Evolutionary conservation across 208 protist genomes (phyloP), one percentile per base, ranked within the genome.

Genomic region (Vickermania ingenoplastis): DNA sequence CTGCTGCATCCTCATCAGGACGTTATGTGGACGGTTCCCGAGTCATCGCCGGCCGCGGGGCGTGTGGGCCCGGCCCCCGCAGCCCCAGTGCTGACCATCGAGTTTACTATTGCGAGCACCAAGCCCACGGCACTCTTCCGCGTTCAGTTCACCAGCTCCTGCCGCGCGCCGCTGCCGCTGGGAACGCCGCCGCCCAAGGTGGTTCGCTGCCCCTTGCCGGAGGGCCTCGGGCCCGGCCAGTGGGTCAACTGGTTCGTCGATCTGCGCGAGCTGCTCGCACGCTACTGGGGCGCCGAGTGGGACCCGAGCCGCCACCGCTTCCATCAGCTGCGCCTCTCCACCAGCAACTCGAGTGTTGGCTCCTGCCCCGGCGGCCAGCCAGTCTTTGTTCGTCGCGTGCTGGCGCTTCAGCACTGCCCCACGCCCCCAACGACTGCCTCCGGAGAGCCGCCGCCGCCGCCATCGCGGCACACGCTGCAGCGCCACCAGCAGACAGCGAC

Each of bases 221-320:
- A 45, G 36, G 36, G 36, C 36, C 36, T 81, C 13, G 56, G 55
- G 3, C 67, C 64, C 4, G 77, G 79, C 3, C 63, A 75, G 59
- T 92, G 85, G 85, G 59, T 67, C 53, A 81, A 86, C 55, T 63
- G 89, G n/a, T 83, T 78, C 31, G 61, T 89, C 1, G 80, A 89
- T 41, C 57, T 88, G 0, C 68, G 73, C 2, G 31, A 31, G 13
- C 60, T 91, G 50, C 85, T 50, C 65, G 67, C 1, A 13, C 53
- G 0, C 71, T 80, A 25, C 67, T 49, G 26, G 21, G 30, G 7
- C 52, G 53, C 2, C 59, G 59, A 2, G 65, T 31, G 21, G 52
- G 59, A 26, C 49, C 41, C 13, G n/a, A 25, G 7, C 0, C 31
- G 48, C 1, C 45, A 53, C 21, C 58, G 58, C 25, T 26, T 77